A percentile compares a stretch with the other conserved stretches of the same genome.
Conservation (phyloP, 805 yeast genomes). For the Candida andamanensis region DNA sequence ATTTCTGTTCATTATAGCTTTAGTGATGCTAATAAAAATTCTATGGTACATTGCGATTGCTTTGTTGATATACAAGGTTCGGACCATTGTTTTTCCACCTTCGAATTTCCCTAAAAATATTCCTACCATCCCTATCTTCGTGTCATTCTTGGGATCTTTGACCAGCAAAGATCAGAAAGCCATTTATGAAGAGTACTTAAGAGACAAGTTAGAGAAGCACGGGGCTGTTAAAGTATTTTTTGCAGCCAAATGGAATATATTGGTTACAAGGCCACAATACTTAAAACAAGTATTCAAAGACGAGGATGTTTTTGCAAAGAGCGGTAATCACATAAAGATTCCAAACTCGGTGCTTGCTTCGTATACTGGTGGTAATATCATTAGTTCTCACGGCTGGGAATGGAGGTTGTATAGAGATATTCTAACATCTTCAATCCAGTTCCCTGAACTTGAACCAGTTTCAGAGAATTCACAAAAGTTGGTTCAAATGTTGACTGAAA, state of each 20-base stretch:
- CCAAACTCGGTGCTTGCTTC: conserved; percentile 50
- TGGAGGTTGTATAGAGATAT: conserved; percentile 48
- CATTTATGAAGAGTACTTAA: conserved; percentile 39
- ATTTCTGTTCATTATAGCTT: no score
- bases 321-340: conserved; percentile 56
- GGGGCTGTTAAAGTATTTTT: conserved; percentile 59
- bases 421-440: conserved; percentile 45
- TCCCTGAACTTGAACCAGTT: conserved; percentile 40
- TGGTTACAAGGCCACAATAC: conserved; percentile 46
- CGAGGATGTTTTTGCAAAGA: conserved; percentile 48
- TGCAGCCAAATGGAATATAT: conserved; percentile 58
- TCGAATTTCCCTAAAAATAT: conserved; percentile 46
- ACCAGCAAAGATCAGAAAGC: conserved; percentile 45
- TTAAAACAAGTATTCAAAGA: conserved; percentile 43
- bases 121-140: conserved; percentile 61
- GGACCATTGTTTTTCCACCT: conserved; percentile 40
- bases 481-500: neutral
- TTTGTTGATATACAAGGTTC: neutral
- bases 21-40: no score
- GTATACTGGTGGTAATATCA: conserved; percentile 58
- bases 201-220: conserved; percentile 41
- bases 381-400: conserved; percentile 49
- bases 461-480: conserved; percentile 28
- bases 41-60: conserved; percentile 1
- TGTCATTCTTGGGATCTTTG: conserved; percentile 42